A percentile compares a stretch with the other conserved stretches of the same genome.
These are phyloP conservation scores for Spencermartinsiella ligniputridi DNA, from an alignment of 1,139 yeast species.

Conservation along the genomic window DNA sequence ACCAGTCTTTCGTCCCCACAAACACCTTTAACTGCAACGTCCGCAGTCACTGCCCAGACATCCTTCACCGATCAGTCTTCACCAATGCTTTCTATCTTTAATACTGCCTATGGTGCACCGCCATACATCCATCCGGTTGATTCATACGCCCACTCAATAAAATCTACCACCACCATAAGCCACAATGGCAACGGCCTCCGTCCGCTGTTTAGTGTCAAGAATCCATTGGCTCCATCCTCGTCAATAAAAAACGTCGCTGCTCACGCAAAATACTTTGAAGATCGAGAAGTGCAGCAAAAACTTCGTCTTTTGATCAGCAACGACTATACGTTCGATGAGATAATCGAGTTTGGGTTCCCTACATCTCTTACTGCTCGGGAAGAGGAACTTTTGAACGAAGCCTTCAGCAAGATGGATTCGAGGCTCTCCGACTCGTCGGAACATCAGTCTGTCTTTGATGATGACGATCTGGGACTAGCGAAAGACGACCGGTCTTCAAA, in stretches of 20 bases:
- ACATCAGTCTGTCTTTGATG: conserved; percentile 1
- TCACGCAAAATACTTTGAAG: conserved; percentile 24
- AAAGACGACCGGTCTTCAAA: neutral
- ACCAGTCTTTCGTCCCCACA: neutral
- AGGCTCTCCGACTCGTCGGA: neutral
- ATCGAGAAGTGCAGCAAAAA: conserved; percentile 22
- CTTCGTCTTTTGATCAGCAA: conserved; percentile 23
- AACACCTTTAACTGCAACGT: neutral
- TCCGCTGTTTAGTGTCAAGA: neutral
- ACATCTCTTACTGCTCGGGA: conserved; percentile 9
- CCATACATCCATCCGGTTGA: neutral
- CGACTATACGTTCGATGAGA: conserved; percentile 25
- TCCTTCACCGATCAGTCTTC: neutral
- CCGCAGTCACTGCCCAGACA: neutral
- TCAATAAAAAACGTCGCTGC: conserved; percentile 9
- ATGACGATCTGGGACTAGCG: conserved; percentile 1
- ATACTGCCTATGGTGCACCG: neutral
- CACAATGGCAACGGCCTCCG: neutral
- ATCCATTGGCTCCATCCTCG: neutral
- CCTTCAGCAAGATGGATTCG: neutral
- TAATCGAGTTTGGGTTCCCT: conserved; percentile 31
- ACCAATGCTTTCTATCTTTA: neutral
- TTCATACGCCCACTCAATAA: neutral
- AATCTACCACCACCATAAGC: neutral
- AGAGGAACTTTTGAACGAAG: neutral